phyloP scores from a whole-genome alignment of 2,329 filamentous ascomycete species.

The Shiraia sp. region DNA sequence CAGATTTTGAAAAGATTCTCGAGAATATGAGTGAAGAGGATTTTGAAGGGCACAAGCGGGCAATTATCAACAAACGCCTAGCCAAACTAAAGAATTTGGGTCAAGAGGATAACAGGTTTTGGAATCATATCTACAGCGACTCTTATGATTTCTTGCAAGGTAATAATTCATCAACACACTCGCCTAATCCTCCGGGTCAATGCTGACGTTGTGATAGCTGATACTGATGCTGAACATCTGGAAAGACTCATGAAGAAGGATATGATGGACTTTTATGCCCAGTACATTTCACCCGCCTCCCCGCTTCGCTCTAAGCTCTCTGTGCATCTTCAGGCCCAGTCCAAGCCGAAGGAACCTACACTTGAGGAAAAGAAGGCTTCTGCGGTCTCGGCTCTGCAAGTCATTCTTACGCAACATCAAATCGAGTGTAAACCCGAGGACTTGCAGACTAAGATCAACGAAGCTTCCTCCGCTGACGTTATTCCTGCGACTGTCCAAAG shows the following conservation, averaged over 20 bases:
- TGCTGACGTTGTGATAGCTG: constrained; percentile 53
- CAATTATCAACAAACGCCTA: constrained; percentile 80
- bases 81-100: constrained; percentile 92
- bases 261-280: constrained; percentile 76
- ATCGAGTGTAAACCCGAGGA: constrained; percentile 48
- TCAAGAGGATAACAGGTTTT: constrained; percentile 81
- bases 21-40: constrained; percentile 77
- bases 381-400: constrained; percentile 41
- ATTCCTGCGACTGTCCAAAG: constrained; percentile 56
- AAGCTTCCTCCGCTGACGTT: constrained; percentile 51
- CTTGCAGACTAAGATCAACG: constrained; percentile 50
- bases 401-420: constrained; percentile 54
- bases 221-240: constrained; percentile 76
- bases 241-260: constrained; percentile 76
- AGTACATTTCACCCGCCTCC: constrained; percentile 76
- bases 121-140: constrained; percentile 82
- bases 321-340: constrained; percentile 80
- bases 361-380: constrained; percentile 49
- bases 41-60: constrained; percentile 90
- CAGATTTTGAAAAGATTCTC: constrained; percentile 66
- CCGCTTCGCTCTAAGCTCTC: constrained; percentile 77
- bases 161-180: constrained; percentile 50
- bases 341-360: constrained; percentile 45
- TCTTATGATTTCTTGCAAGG: constrained; percentile 88
- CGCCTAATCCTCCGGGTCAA: background rate